A percentile compares a stretch with the other conserved stretches of the same genome.
phyloP scores from a whole-genome alignment of 768 basidiomycete genomes.

The Boletales sp. region DNA sequence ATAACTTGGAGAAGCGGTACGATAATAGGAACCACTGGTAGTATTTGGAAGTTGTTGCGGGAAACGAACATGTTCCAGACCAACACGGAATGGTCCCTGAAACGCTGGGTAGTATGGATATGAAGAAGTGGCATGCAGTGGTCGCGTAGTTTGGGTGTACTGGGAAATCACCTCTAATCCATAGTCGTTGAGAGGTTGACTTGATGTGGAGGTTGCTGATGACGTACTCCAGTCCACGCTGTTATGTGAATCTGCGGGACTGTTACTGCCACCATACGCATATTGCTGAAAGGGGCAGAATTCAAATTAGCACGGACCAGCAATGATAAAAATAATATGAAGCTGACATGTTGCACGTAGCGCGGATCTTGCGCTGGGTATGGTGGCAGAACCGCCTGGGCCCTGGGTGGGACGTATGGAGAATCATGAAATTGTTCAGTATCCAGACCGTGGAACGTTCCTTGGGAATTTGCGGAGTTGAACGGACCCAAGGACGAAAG shows the following conservation, averaged over 20 bases:
- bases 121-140: background rate
- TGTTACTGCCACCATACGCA: conserved; percentile 16
- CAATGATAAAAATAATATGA: conserved; percentile 1
- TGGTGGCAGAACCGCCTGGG: conserved; percentile 15
- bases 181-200: conserved; percentile 13
- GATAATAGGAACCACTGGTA: conserved; percentile 14
- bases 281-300: conserved; percentile 11
- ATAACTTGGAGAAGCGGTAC: conserved; percentile 11
- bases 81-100: conserved; percentile 18
- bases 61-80: conserved; percentile 19
- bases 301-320: background rate
- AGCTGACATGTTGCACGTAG: conserved; percentile 15
- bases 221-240: conserved; percentile 27
- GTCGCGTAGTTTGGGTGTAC: conserved; percentile 5
- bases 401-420: conserved; percentile 29
- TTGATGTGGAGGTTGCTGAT: conserved; percentile 21
- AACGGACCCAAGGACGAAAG: conserved; percentile 8
- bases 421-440: conserved; percentile 25
- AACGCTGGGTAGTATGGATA: conserved; percentile 23
- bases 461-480: conserved; percentile 10
- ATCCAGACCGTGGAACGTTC: conserved; percentile 8
- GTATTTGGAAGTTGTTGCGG: conserved; percentile 10
- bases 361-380: conserved; percentile 16
- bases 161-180: conserved; percentile 3
- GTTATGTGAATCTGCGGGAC: conserved; percentile 23